These are phyloP conservation scores for Fragaria vesca DNA, from an alignment of 306 rosid genomes.

Conservation along the genomic window DNA sequence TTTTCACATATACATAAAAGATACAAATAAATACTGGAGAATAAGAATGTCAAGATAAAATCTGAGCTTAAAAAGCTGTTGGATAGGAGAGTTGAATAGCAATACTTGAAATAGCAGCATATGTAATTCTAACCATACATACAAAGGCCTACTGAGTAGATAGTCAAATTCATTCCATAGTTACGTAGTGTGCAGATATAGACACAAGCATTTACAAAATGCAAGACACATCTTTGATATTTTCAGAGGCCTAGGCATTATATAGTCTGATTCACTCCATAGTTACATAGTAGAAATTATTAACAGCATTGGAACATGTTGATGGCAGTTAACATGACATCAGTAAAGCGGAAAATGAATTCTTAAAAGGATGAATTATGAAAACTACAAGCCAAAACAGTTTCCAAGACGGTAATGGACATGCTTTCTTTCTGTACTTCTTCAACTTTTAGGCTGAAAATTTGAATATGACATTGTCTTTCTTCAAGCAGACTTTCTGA, in stretches of 20 bases:
- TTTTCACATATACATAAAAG: not conserved
- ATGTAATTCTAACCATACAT: not conserved
- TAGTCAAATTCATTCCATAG: constrained; percentile 1
- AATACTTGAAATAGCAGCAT: not conserved
- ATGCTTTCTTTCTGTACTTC: not conserved
- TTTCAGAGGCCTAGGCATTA: not conserved
- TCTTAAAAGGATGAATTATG: not conserved
- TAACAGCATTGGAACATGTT: not conserved
- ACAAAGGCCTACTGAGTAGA: not conserved
- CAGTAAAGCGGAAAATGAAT: not conserved
- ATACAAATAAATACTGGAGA: not conserved
- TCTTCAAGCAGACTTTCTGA: not conserved
- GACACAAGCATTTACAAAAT: not conserved
- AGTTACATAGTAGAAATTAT: not conserved
- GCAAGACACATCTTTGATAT: not conserved
- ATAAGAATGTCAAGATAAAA: not conserved
- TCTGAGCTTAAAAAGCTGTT: not conserved
- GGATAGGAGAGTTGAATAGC: not conserved
- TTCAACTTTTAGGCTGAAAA: not conserved
- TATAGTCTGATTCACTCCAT: not conserved
- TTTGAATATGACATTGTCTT: not conserved
- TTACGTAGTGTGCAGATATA: not conserved
- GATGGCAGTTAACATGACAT: not conserved
- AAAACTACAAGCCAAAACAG: not conserved
- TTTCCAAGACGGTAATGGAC: not conserved